Evolutionary conservation across 768 basidiomycete species (phyloP).

Genomic region (Strobilomyces confusus): DNA sequence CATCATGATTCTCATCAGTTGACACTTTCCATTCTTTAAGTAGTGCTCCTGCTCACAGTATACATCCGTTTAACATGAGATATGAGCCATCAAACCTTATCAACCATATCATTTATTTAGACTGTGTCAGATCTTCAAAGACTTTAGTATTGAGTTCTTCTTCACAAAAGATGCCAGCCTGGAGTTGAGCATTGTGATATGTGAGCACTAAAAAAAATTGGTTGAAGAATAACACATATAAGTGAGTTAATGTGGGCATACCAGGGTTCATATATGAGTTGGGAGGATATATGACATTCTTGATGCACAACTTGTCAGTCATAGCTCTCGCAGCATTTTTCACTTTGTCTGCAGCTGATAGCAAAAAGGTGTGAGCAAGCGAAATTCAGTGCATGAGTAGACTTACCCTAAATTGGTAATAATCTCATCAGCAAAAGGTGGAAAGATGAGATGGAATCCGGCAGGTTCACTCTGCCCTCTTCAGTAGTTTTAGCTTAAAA

Average conservation of each 20-base stretch:
- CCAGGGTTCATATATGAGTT: conserved; percentile 91
- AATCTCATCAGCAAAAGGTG: conserved; percentile 94
- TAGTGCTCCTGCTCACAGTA: conserved; percentile 61
- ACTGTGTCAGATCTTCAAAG: conserved; percentile 80
- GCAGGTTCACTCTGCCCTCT: conserved; percentile 74
- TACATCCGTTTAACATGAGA: not conserved
- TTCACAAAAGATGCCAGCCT: conserved; percentile 90
- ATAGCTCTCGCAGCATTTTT: conserved; percentile 64
- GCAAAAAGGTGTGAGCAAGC: conserved; percentile 2
- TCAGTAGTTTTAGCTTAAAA: conserved; percentile 66
- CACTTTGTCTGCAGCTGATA: conserved; percentile 64
- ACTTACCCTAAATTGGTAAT: conserved; percentile 62
- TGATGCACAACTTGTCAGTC: conserved; percentile 76
- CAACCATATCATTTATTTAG: conserved; percentile 73
- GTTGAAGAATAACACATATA: not conserved
- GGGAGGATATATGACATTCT: conserved; percentile 79
- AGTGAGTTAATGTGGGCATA: conserved; percentile 33
- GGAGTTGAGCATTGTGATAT: conserved; percentile 85
- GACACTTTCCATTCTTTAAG: conserved; percentile 73
- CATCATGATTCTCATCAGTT: conserved; percentile 60
- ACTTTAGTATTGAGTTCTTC: conserved; percentile 73
- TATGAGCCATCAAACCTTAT: conserved; percentile 51
- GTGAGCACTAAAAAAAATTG: conserved; percentile 48
- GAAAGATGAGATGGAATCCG: conserved; percentile 87
- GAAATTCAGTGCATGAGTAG: not conserved